A percentile compares a stretch with the other conserved stretches of the same genome.
phyloP scores from a whole-genome alignment of 371 early-diverging fungal species.

The Mortierella sp. region DNA sequence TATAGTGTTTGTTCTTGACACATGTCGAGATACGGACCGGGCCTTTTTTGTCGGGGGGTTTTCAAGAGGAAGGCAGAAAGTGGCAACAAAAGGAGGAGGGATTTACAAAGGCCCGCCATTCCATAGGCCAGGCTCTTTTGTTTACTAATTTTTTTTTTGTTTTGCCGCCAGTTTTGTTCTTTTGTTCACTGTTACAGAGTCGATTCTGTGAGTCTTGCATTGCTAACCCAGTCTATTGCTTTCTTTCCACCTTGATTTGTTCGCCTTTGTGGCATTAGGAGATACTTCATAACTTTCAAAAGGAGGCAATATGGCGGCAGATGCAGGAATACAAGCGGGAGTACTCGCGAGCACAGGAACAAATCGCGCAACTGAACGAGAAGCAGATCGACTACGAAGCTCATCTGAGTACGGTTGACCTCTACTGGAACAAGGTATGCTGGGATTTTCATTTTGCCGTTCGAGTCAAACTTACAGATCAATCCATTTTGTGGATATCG shows the following conservation, averaged over 20 bases:
- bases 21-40: neutral
- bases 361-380: conserved; percentile 57
- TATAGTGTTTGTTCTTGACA: neutral
- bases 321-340: conserved; percentile 87
- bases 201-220: neutral
- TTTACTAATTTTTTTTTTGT: neutral
- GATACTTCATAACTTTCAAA: conserved; percentile 70
- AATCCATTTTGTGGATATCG: neutral
- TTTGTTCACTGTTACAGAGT: neutral
- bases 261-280: conserved; percentile 31
- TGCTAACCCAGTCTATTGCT: neutral
- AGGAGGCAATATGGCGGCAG: conserved; percentile 85
- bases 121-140: conserved; percentile 9
- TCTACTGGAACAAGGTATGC: conserved; percentile 60
- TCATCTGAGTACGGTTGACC: conserved; percentile 49
- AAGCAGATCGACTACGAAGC: conserved; percentile 59
- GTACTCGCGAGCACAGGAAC: conserved; percentile 59
- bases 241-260: neutral
- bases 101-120: neutral
- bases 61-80: neutral
- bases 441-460: neutral
- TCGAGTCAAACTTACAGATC: neutral
- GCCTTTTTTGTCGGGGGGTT: conserved; percentile 1
- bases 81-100: neutral
- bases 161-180: conserved; percentile 16